A percentile compares a stretch with the other conserved stretches of the same genome.
These are phyloP conservation scores for Pholiota molesta DNA, from an alignment of 768 basidiomycete species.

Conservation along the genomic window DNA sequence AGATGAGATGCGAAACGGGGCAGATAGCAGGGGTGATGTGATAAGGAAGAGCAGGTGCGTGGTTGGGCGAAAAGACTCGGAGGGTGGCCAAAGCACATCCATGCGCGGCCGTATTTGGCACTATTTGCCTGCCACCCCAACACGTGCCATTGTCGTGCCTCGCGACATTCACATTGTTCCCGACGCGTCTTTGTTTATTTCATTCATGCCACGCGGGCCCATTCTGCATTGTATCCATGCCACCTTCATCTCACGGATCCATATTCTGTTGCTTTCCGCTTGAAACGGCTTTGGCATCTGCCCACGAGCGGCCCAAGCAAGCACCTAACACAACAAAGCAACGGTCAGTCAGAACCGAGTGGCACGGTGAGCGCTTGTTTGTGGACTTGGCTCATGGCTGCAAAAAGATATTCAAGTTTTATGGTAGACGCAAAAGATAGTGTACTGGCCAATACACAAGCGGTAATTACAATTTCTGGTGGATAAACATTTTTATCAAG, in stretches of 20 bases:
- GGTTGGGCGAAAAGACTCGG: slow-evolving; percentile 11
- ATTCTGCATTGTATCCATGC: too few relatives aligned
- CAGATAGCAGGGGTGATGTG: slow-evolving; percentile 4
- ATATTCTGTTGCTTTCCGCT: too few relatives aligned
- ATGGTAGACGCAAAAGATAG: too few relatives aligned
- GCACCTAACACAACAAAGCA: too few relatives aligned
- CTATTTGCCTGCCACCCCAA: slow-evolving; percentile 20
- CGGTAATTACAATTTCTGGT: neutral
- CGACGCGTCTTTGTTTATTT: slow-evolving; percentile 23
- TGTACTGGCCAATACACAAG: neutral
- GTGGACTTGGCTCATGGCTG: too few relatives aligned
- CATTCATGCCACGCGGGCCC: neutral
- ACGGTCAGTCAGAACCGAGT: too few relatives aligned
- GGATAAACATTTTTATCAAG: neutral
- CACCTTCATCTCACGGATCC: too few relatives aligned
- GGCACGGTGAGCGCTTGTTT: too few relatives aligned
- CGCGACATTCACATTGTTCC: slow-evolving; percentile 19
- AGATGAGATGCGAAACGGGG: neutral
- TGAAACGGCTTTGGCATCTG: too few relatives aligned
- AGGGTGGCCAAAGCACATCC: slow-evolving; percentile 18
- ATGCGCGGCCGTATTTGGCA: slow-evolving; percentile 21
- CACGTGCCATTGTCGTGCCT: slow-evolving; percentile 24
- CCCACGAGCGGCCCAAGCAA: too few relatives aligned
- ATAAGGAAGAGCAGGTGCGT: slow-evolving; percentile 8
- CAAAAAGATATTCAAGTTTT: too few relatives aligned